Conservation (phyloP, 2,329 filamentous ascomycete species). For the Penicillium glabrum region DNA sequence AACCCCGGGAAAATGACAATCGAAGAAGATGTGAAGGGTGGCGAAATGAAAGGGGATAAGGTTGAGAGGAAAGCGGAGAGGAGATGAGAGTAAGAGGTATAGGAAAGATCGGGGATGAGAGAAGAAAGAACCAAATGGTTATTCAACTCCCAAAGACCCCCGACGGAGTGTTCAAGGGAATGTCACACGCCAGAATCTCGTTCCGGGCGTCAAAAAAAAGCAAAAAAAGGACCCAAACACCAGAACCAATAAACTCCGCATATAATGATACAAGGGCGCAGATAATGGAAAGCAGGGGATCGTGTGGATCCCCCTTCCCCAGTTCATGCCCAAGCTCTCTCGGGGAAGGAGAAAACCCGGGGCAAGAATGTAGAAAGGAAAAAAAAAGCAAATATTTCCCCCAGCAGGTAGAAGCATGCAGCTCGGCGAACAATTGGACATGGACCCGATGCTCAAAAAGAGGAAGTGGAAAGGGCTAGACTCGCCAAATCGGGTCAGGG, state of each 20-base stretch:
- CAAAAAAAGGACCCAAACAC: constrained; percentile 3
- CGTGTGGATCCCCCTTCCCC: constrained; percentile 14
- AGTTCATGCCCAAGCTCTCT: constrained; percentile 2
- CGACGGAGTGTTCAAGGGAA: neutral
- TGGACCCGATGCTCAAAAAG: neutral
- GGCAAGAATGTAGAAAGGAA: constrained; percentile 8
- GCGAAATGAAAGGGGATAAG: neutral
- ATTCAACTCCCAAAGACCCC: neutral
- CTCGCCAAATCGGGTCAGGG: neutral
- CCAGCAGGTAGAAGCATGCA: neutral
- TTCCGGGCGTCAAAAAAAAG: neutral
- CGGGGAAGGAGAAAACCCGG: constrained; percentile 6
- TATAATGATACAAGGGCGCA: constrained; percentile 23
- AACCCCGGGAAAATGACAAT: neutral
- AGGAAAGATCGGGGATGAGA: neutral
- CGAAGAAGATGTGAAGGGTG: neutral
- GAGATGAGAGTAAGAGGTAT: neutral
- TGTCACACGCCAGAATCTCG: neutral
- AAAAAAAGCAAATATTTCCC: neutral
- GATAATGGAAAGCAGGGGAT: constrained; percentile 4
- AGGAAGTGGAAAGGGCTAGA: neutral
- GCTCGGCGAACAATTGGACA: neutral
- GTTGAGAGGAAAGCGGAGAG: constrained; percentile 3
- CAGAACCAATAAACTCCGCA: constrained; percentile 11
- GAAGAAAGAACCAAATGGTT: neutral